A percentile compares a stretch with the other conserved stretches of the same genome.
Evolutionary conservation across 176 grass and related monocot genomes (phyloP).

Genomic region (Triticum aestivum): DNA sequence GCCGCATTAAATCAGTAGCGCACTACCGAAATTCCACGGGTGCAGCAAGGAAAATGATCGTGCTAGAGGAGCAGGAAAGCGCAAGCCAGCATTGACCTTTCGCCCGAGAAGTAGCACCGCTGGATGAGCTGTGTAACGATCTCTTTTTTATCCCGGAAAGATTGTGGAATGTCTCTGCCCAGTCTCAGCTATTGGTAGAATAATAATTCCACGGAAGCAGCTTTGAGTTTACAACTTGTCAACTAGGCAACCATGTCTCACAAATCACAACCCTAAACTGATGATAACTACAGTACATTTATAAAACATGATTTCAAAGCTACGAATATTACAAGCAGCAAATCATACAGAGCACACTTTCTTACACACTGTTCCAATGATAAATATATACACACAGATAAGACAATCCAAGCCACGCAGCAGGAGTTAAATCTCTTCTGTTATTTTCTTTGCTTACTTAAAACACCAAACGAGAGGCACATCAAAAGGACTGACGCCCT

Average conservation of each 20-base stretch:
- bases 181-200: too few relatives aligned
- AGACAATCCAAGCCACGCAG: conserved; percentile 36
- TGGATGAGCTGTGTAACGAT: neutral
- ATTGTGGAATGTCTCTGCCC: too few relatives aligned
- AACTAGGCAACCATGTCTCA: neutral
- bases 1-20: neutral
- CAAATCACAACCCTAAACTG: neutral
- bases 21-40: too few relatives aligned
- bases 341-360: conserved; percentile 25
- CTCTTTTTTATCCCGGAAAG: too few relatives aligned
- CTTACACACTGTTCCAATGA: conserved; percentile 29
- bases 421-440: conserved; percentile 20
- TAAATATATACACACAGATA: conserved; percentile 37
- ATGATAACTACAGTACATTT: neutral
- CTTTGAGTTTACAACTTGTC: neutral
- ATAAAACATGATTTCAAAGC: neutral
- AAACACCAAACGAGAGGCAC: conserved; percentile 24
- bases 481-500: conserved; percentile 22
- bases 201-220: neutral
- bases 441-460: conserved; percentile 33
- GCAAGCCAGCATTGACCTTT: neutral
- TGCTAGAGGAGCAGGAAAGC: neutral
- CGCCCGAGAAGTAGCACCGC: neutral
- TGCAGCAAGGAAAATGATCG: too few relatives aligned
- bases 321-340: conserved; percentile 19